Evolutionary conservation across 495 filamentous ascomycete genomes (phyloP), one percentile per base, ranked within the genome.

Genomic region (Viridothelium virens): DNA sequence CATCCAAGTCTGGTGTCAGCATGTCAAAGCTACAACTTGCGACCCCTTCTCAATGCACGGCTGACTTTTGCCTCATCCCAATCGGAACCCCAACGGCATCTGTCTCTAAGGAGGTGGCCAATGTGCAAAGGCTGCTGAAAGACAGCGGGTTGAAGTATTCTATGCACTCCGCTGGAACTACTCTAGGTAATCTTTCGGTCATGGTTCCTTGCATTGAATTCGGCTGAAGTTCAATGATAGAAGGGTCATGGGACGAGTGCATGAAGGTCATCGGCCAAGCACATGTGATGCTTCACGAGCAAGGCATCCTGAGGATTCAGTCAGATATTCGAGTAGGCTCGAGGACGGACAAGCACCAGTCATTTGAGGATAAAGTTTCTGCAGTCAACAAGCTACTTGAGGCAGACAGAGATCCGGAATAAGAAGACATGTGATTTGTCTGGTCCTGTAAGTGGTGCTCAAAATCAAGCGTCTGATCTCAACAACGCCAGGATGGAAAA

Each of bases 131-230:
- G n/a, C 80, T 98, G 18, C 82, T 98, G 70, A 84, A 87, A 72
- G 83, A 82, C 63, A 91, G 87, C 66, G 91, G 90, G 7, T 71
- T 97, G 69, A 86, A 82, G 56, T 93, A 91, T 73, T 84, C 83
- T 62, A 93, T 97, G 91, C 93, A 96, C 74, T 91, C 89, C 2
- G 90, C 90, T 5, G 93, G 93, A 18, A 97, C 92, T 0, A 96
- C 93, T 0, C 83, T 97, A 46, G 92, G 92, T 96, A 78, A 56
- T 85, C 83, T 33, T 66, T 63, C 34, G 53, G 62, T 63, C 38
- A 69, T 37, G 14, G 38, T 62, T 46, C 56, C 62, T 62, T 12
- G 44, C 39, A 25, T 33, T 47, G 38, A 38, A 61, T 3, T 0
- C 18, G 11, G 18, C 53, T 36, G 36, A 59, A 31, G 53, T 59